Conservation (phyloP, 1,139 yeast species). For the Saccharomyces uvarum region DNA sequence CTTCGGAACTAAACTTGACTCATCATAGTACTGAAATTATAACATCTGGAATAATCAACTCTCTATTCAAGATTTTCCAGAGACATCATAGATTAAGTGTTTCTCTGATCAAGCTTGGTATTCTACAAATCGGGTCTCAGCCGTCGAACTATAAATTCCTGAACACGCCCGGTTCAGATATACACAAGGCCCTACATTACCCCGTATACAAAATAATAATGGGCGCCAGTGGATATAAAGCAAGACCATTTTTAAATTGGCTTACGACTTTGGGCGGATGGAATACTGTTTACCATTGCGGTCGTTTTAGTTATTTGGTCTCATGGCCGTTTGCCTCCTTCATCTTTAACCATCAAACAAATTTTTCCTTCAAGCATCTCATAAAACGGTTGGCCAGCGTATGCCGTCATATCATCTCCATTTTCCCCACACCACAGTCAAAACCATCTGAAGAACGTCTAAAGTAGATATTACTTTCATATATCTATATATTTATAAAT, state of each 20-base stretch:
- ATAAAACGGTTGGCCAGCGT: neutral
- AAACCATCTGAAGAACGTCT: neutral
- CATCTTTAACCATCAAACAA: neutral
- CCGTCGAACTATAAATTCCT: conserved; percentile 30
- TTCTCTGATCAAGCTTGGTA: conserved; percentile 25
- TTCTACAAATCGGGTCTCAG: conserved; percentile 28
- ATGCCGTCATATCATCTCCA: neutral
- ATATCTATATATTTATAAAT: neutral
- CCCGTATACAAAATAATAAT: conserved; percentile 25
- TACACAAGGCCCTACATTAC: conserved; percentile 17
- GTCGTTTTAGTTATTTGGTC: conserved; percentile 18
- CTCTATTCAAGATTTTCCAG: conserved; percentile 19
- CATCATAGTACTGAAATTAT: conserved; percentile 27
- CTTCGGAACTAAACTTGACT: conserved; percentile 19
- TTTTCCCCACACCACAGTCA: neutral
- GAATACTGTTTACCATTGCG: conserved; percentile 14
- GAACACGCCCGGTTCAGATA: conserved; percentile 21
- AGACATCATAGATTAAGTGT: conserved; percentile 13
- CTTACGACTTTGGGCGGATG: conserved; percentile 13
- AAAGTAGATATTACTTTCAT: neutral
- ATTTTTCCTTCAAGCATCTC: neutral
- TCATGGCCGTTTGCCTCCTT: conserved; percentile 6
- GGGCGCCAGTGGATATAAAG: conserved; percentile 19
- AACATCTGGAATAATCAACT: conserved; percentile 23
- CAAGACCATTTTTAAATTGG: conserved; percentile 11